These are phyloP conservation scores for Neurospora hispaniola DNA, from an alignment of 495 filamentous ascomycete genomes.

Conservation along the genomic window DNA sequence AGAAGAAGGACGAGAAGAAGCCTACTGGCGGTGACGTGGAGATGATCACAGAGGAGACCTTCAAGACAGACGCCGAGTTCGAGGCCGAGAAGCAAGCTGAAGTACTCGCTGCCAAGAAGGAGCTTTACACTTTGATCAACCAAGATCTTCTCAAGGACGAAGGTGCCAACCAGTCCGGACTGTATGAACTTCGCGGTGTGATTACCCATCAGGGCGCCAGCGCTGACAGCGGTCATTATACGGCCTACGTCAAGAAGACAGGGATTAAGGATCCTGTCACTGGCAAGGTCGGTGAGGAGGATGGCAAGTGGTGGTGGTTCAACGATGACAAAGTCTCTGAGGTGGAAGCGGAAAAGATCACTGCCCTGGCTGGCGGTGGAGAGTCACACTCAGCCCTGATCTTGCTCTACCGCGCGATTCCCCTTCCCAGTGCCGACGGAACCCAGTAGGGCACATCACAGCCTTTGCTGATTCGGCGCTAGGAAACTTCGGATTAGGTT, in stretches of 20 bases:
- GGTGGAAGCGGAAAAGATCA: slow-evolving; percentile 84
- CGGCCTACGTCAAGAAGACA: slow-evolving; percentile 91
- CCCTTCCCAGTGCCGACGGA: slow-evolving; percentile 41
- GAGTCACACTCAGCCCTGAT: slow-evolving; percentile 94
- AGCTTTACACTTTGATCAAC: slow-evolving; percentile 63
- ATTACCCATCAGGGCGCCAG: slow-evolving; percentile 97
- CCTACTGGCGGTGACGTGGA: slow-evolving; percentile 46
- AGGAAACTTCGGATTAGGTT: neutral
- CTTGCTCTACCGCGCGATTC: slow-evolving; percentile 79
- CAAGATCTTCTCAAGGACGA: slow-evolving; percentile 61
- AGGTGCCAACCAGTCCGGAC: slow-evolving; percentile 78
- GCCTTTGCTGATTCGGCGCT: neutral
- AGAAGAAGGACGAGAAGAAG: slow-evolving; percentile 29
- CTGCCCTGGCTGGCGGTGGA: slow-evolving; percentile 82
- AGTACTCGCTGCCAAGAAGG: slow-evolving; percentile 69
- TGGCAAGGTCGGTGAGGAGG: slow-evolving; percentile 63
- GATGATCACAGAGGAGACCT: slow-evolving; percentile 51
- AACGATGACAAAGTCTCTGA: slow-evolving; percentile 97
- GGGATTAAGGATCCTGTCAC: slow-evolving; percentile 52
- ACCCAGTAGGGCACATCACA: slow-evolving; percentile 1
- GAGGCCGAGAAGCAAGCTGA: slow-evolving; percentile 70
- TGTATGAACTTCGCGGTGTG: slow-evolving; percentile 89
- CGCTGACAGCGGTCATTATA: slow-evolving; percentile 97
- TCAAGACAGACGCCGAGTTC: slow-evolving; percentile 87
- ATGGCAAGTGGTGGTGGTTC: slow-evolving; percentile 99